Base-by-base conservation (phyloP, 208 protist genomes). In the Strigomonas culicis region DNA sequence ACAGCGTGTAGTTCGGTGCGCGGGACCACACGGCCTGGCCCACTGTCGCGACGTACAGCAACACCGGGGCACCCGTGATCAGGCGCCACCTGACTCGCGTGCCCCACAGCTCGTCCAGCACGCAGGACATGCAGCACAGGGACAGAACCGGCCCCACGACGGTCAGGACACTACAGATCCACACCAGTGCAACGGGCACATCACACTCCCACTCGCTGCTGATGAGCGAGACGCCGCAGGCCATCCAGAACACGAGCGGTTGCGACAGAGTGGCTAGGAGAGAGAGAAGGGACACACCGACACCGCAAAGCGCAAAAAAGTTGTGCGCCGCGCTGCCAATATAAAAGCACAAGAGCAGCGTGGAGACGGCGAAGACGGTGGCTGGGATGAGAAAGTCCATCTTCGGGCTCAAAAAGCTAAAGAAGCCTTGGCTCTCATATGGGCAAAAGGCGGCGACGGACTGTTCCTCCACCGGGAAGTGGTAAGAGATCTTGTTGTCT, bases 221-320 rank as follows among this genome's bases (percentile, higher is more conserved):
- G 19, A 65, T 22, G 8, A 31, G 30, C 22, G 77, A 82, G 8
- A 80, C 0, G 53, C 70, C 68, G 59, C 85, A 93, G n/a, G 67
- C 72, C n/a, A 50, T 30, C 64, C 72, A 85, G n/a, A 95, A 66
- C 22, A 88, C 32, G 17, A 75, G 27, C 21, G 67, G 46, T 75
- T 95, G 89, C 19, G 70, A 77, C 36, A 77, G 52, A 4, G 64
- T 56, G 19, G 75, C 82, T 2, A 86, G 27, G 10, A 90, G 28
- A 2, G 77, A 78, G n/a, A 95, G 70, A 22, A 86, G 11, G 11
- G 90, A 79, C 13, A 84, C 43, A 6, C 90, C 86, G 6, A 95
- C 79, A 27, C 90, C 86, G 66, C 86, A 95, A 22, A 93, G 72
- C 0, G 82, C 75, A 4, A 49, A 62, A 50, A 95, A 92, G 49